Evolutionary conservation across 2,329 filamentous ascomycete genomes (phyloP).

Genomic region (Onygenales sp.): DNA sequence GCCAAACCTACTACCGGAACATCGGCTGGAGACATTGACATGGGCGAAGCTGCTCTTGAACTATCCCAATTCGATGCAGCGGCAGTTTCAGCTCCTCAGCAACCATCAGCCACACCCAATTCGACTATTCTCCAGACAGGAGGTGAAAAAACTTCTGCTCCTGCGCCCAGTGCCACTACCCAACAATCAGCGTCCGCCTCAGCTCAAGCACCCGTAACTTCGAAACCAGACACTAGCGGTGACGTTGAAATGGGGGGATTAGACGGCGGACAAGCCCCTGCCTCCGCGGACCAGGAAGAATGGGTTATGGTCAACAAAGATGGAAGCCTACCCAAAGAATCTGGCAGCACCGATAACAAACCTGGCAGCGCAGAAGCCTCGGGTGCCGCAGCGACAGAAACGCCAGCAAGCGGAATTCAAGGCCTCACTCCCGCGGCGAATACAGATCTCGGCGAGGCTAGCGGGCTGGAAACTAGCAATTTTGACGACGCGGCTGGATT

Average conservation of each 20-base stretch:
- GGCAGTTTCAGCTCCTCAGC: neutral
- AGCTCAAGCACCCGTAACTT: constrained; percentile 6
- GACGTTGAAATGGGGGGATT: constrained; percentile 52
- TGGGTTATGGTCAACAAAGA: constrained; percentile 68
- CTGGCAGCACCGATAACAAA: constrained; percentile 1
- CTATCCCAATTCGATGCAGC: neutral
- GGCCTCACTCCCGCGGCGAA: constrained; percentile 15
- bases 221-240: constrained; percentile 5
- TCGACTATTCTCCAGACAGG: neutral
- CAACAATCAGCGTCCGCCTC: constrained; percentile 28
- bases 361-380: neutral
- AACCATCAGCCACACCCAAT: neutral
- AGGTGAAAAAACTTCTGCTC: neutral
- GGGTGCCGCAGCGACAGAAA: constrained; percentile 15
- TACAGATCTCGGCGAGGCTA: constrained; percentile 18
- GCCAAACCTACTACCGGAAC: constrained; percentile 3
- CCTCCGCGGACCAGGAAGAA: constrained; percentile 43
- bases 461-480: constrained; percentile 25
- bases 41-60: constrained; percentile 19
- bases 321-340: constrained; percentile 24
- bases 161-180: neutral
- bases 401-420: constrained; percentile 17
- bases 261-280: constrained; percentile 27
- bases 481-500: constrained; percentile 36
- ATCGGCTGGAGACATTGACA: constrained; percentile 7